These are phyloP conservation scores for Cucumis hystrix DNA, from an alignment of 306 rosid genomes.

Conservation along the genomic window DNA sequence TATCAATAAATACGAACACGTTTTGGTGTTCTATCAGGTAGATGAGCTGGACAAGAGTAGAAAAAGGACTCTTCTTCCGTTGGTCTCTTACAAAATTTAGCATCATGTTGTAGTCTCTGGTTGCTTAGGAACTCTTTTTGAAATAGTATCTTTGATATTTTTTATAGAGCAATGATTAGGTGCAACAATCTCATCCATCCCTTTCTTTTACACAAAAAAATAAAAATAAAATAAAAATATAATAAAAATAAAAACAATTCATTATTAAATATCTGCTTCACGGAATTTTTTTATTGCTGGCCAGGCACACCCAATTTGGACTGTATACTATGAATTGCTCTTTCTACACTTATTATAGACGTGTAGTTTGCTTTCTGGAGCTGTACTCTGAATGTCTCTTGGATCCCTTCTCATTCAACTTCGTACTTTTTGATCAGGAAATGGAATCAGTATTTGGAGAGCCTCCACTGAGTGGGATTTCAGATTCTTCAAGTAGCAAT, in stretches of 20 bases:
- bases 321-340: neutral
- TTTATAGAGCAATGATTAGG: too few relatives aligned
- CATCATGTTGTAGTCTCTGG: neutral
- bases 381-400: neutral
- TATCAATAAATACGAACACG: too few relatives aligned
- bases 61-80: neutral
- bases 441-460: conserved; percentile 72
- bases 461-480: conserved; percentile 28
- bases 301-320: neutral
- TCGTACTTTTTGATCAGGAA: conserved; percentile 37
- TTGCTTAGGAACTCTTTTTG: neutral
- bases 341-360: neutral
- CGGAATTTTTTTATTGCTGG: too few relatives aligned
- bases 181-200: too few relatives aligned
- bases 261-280: too few relatives aligned
- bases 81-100: neutral
- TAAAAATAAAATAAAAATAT: too few relatives aligned
- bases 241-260: too few relatives aligned
- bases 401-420: neutral
- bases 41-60: neutral
- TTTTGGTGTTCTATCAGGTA: neutral
- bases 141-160: neutral
- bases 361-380: neutral
- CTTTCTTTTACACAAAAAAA: too few relatives aligned
- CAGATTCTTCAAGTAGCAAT: conserved; percentile 25